These are phyloP conservation scores for Auricularia cornea DNA, from an alignment of 768 basidiomycete genomes.

Conservation along the genomic window DNA sequence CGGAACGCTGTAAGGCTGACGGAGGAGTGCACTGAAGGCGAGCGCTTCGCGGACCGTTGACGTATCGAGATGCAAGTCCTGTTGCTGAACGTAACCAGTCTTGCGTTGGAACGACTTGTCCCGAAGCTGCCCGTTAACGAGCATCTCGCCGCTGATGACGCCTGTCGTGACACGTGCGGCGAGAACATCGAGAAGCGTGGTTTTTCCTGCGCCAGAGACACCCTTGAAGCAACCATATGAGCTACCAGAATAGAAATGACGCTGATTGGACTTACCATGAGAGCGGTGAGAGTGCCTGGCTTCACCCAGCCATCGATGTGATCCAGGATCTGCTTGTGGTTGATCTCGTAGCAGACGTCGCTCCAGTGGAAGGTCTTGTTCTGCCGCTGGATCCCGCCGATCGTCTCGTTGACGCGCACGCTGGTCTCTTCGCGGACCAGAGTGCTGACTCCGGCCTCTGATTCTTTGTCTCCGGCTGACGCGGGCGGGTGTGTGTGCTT, in stretches of 20 bases:
- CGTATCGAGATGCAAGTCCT: constrained; percentile 39
- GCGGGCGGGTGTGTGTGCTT: too few relatives aligned
- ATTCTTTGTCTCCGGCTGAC: constrained; percentile 20
- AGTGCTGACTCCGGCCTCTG: too few relatives aligned
- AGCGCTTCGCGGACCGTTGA: constrained; percentile 42
- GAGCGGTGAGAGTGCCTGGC: constrained; percentile 57
- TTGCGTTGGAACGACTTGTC: constrained; percentile 25
- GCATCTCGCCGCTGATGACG: constrained; percentile 31
- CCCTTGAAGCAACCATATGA: too few relatives aligned
- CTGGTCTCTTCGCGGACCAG: too few relatives aligned
- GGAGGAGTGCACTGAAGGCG: constrained; percentile 37
- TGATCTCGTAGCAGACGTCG: constrained; percentile 32
- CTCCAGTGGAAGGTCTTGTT: constrained; percentile 42
- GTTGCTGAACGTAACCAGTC: constrained; percentile 36
- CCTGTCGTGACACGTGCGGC: constrained; percentile 30
- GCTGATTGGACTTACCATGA: constrained; percentile 74
- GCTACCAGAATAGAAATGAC: constrained; percentile 17
- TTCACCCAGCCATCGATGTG: constrained; percentile 41
- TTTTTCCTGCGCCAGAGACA: background rate
- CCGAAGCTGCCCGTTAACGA: constrained; percentile 22
- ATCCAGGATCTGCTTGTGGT: constrained; percentile 29
- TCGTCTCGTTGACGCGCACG: constrained; percentile 7
- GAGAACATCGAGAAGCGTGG: constrained; percentile 26
- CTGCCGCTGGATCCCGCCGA: constrained; percentile 6
- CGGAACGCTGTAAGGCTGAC: constrained; percentile 33